Percentiles rank a stretch among this genome's conserved stretches.
Evolutionary conservation across 495 filamentous ascomycete species (phyloP).

Genomic region (Terfezia claveryi): DNA sequence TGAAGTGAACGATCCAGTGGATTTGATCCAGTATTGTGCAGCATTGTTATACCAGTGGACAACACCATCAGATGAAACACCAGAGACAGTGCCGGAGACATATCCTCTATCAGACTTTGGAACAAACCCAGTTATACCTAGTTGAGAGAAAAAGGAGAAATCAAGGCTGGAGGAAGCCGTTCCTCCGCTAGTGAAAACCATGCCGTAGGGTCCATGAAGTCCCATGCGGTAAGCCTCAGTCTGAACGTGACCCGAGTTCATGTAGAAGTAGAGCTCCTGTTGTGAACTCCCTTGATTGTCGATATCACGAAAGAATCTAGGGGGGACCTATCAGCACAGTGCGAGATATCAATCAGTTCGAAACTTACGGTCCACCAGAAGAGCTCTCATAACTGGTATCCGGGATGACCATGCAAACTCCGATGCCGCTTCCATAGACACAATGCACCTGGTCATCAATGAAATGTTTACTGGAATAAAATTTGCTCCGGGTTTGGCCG

Average conservation of each 20-base stretch:
- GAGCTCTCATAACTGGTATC: constrained; percentile 25
- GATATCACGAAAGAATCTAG: constrained; percentile 39
- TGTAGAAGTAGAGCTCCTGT: constrained; percentile 45
- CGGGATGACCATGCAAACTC: constrained; percentile 30
- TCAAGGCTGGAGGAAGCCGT: constrained; percentile 31
- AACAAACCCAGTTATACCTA: constrained; percentile 36
- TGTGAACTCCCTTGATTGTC: constrained; percentile 38
- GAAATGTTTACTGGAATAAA: constrained; percentile 43
- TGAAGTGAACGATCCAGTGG: constrained; percentile 34
- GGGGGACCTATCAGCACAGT: not conserved
- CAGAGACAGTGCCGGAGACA: constrained; percentile 32
- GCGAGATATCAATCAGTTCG: not conserved
- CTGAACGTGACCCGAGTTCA: constrained; percentile 42
- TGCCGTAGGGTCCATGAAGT: constrained; percentile 43
- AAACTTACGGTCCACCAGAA: constrained; percentile 27
- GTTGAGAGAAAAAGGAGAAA: constrained; percentile 35
- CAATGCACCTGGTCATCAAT: constrained; percentile 46
- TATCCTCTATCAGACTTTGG: constrained; percentile 31
- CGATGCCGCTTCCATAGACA: constrained; percentile 26
- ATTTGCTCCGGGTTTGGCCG: constrained; percentile 43
- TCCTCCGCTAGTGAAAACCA: constrained; percentile 37
- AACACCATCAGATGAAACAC: constrained; percentile 31
- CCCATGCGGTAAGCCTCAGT: constrained; percentile 40
- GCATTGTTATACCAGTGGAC: constrained; percentile 42
- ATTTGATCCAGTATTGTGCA: constrained; percentile 42